These are phyloP conservation scores for Moesziomyces sp. DNA, from an alignment of 1,284 basidiomycete species.

Conservation along the genomic window DNA sequence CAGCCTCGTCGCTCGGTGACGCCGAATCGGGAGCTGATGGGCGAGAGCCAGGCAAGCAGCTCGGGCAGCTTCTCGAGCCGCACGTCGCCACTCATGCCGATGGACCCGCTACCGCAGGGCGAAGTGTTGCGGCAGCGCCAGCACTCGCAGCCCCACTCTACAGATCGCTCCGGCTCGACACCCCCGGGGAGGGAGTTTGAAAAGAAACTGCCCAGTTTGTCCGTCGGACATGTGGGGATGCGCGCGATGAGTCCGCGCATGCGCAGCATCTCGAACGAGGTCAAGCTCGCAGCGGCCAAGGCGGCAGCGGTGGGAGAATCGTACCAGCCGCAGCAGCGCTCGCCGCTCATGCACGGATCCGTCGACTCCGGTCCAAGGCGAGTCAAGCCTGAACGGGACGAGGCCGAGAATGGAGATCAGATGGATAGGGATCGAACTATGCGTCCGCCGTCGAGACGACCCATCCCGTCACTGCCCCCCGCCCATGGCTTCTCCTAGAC, in stretches of 20 bases:
- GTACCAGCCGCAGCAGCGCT: conserved; percentile 2
- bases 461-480: conserved; percentile 36
- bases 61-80: conserved; percentile 6
- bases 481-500: conserved; percentile 24
- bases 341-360: conserved; percentile 23
- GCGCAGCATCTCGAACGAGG: conserved; percentile 38
- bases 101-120: conserved; percentile 29
- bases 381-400: not conserved
- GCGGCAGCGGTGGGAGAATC: conserved; percentile 1
- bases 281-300: conserved; percentile 30
- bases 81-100: conserved; percentile 30
- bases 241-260: conserved; percentile 25
- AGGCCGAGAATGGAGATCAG: not conserved
- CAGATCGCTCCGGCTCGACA: conserved; percentile 8
- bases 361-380: conserved; percentile 13
- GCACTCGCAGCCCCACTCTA: conserved; percentile 31
- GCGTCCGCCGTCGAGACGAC: conserved; percentile 37
- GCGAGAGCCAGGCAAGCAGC: conserved; percentile 1
- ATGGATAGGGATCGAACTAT: conserved; percentile 34
- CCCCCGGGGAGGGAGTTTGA: conserved; percentile 10
- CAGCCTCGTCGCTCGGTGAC: conserved; percentile 39
- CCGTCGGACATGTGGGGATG: conserved; percentile 6
- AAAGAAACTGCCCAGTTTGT: conserved; percentile 5
- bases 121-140: conserved; percentile 20
- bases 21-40: conserved; percentile 34